These are phyloP conservation scores for Achlya hypogyna DNA, from an alignment of 352 stramenopile genomes.

Conservation along the genomic window DNA sequence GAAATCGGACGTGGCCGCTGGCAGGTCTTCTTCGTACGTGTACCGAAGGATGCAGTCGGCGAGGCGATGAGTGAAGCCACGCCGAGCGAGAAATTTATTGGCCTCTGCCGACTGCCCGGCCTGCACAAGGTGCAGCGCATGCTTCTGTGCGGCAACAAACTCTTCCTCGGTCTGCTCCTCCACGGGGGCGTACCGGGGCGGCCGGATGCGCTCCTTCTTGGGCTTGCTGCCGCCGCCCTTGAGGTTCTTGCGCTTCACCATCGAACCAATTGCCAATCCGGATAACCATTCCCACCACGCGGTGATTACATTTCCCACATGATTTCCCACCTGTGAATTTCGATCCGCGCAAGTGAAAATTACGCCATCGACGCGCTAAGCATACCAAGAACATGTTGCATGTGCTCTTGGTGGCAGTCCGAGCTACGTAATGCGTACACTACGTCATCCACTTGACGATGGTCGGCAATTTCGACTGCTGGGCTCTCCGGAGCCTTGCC, in stretches of 20 bases:
- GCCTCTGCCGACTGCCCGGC: not conserved
- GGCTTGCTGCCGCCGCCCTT: not conserved
- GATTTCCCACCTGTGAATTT: not conserved
- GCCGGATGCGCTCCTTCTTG: not conserved
- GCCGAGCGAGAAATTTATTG: not conserved
- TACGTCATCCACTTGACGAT: too few relatives aligned
- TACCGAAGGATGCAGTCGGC: constrained; percentile 1
- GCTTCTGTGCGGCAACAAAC: constrained; percentile 15
- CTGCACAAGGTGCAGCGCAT: constrained; percentile 14
- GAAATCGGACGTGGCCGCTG: not conserved
- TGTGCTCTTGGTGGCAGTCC: too few relatives aligned
- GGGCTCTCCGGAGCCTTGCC: too few relatives aligned
- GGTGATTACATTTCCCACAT: too few relatives aligned
- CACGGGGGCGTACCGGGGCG: not conserved
- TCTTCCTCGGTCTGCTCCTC: constrained; percentile 6
- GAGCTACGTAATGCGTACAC: too few relatives aligned
- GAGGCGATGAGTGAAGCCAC: constrained; percentile 15
- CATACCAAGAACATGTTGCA: too few relatives aligned
- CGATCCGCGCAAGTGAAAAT: too few relatives aligned
- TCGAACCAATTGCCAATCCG: too few relatives aligned
- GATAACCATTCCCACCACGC: too few relatives aligned
- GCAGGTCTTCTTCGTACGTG: not conserved
- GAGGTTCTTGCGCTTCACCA: not conserved
- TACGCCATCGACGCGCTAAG: too few relatives aligned
- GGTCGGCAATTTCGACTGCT: too few relatives aligned